A percentile compares a stretch with the other conserved stretches of the same genome.
These are phyloP conservation scores for Lepidium aucheri DNA, from an alignment of 345 rosid genomes.

Conservation along the genomic window DNA sequence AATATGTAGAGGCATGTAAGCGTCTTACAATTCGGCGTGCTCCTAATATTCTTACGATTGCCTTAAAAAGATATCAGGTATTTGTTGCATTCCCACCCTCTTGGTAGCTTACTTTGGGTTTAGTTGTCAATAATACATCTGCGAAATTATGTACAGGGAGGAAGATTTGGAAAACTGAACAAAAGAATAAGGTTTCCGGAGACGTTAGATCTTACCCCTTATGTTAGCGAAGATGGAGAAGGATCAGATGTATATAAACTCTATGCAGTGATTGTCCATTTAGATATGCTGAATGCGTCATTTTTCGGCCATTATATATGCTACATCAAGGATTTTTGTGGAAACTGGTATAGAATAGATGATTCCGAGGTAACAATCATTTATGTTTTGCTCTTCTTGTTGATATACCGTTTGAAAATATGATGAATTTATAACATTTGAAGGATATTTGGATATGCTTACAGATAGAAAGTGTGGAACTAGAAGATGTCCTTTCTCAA, in stretches of 20 bases:
- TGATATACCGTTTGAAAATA: neutral
- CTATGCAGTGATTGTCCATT: conserved; percentile 91
- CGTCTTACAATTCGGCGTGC: conserved; percentile 61
- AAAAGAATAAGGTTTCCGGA: conserved; percentile 83
- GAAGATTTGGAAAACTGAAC: conserved; percentile 95
- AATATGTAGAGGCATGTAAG: conserved; percentile 96
- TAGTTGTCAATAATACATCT: neutral
- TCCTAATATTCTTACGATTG: conserved; percentile 92
- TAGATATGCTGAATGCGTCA: conserved; percentile 97
- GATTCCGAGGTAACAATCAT: conserved; percentile 66
- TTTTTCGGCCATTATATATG: conserved; percentile 95
- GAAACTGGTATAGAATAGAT: conserved; percentile 81
- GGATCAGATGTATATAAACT: conserved; percentile 66
- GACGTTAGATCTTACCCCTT: conserved; percentile 72
- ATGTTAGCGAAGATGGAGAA: conserved; percentile 74
- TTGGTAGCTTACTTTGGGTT: neutral
- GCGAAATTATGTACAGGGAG: conserved; percentile 57
- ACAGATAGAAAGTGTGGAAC: conserved; percentile 59
- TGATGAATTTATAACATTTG: neutral
- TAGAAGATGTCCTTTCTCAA: conserved; percentile 89
- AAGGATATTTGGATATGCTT: conserved; percentile 10
- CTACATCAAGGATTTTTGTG: conserved; percentile 73
- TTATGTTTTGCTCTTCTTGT: conserved; percentile 1
- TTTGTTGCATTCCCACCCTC: neutral
- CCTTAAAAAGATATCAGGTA: conserved; percentile 90